Percentiles rank a stretch among this genome's conserved stretches.
Conservation (phyloP, 352 stramenopile genomes). For the Stramenopiles sp. region DNA sequence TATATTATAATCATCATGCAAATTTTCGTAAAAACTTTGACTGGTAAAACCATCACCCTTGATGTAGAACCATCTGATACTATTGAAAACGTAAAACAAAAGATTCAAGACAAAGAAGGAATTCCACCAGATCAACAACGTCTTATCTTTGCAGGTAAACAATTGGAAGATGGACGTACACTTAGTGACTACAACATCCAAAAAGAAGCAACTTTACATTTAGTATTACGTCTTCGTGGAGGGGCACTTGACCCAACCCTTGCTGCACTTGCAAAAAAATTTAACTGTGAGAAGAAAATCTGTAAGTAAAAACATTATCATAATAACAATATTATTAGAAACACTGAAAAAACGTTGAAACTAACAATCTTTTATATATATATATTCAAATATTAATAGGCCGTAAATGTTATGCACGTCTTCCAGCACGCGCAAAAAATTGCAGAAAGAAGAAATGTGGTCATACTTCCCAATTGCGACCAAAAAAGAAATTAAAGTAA, state of each 20-base stretch:
- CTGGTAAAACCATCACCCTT: background rate
- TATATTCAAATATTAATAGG: no score
- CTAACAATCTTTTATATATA: no score
- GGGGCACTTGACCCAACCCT: constrained; percentile 87
- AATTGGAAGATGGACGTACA: background rate
- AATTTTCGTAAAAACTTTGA: background rate
- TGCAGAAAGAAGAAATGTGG: constrained; percentile 99
- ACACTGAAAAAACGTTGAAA: no score
- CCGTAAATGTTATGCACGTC: constrained; percentile 98
- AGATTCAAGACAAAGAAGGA: constrained; percentile 1
- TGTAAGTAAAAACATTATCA: no score
- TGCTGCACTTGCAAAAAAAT: constrained; percentile 91
- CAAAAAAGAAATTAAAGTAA: constrained; percentile 99
- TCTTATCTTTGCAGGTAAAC: no score
- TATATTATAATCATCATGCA: no score
- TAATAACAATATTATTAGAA: no score
- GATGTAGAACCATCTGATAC: background rate
- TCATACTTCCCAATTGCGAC: constrained; percentile 96
- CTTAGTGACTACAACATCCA: background rate
- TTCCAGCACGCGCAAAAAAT: constrained; percentile 95
- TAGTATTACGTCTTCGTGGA: constrained; percentile 85
- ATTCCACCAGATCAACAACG: background rate
- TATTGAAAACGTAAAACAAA: background rate
- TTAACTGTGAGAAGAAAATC: constrained; percentile 98
- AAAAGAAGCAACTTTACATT: constrained; percentile 85